Percentiles rank a stretch among this genome's conserved stretches.
These are phyloP conservation scores for Penicillium diatomitis DNA, from an alignment of 495 filamentous ascomycete genomes.

Conservation along the genomic window DNA sequence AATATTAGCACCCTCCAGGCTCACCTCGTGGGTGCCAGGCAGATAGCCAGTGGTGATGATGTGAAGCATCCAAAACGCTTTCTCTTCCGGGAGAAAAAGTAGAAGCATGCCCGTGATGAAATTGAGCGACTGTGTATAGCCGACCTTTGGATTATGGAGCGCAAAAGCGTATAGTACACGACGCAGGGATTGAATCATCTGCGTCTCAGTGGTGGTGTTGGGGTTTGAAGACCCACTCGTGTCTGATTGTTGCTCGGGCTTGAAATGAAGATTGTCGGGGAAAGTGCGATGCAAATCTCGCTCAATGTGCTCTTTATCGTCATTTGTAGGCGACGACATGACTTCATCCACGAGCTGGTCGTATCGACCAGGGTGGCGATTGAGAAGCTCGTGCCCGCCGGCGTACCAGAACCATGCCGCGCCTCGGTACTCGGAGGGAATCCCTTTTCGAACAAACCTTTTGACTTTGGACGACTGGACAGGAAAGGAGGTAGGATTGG, in stretches of 20 bases:
- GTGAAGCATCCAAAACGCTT: constrained; percentile 88
- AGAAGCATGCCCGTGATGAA: constrained; percentile 95
- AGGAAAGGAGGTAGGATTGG: constrained; percentile 69
- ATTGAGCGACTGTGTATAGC: constrained; percentile 95
- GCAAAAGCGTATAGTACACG: constrained; percentile 85
- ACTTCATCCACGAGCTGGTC: constrained; percentile 54
- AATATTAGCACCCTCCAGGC: constrained; percentile 85
- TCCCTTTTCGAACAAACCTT: constrained; percentile 87
- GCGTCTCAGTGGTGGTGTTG: constrained; percentile 50
- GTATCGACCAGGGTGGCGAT: constrained; percentile 66
- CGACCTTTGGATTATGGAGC: constrained; percentile 77
- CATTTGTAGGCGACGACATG: constrained; percentile 51
- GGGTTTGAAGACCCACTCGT: constrained; percentile 15
- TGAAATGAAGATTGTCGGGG: constrained; percentile 89
- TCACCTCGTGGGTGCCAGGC: constrained; percentile 86
- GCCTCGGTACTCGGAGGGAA: constrained; percentile 85
- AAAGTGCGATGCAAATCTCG: constrained; percentile 93
- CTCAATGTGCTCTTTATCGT: constrained; percentile 85
- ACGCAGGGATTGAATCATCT: constrained; percentile 70
- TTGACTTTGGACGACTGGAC: constrained; percentile 73
- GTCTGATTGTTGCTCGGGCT: constrained; percentile 46
- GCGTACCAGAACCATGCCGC: constrained; percentile 97
- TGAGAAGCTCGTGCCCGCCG: constrained; percentile 70
- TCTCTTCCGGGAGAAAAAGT: constrained; percentile 85
- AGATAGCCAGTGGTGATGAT: constrained; percentile 84